phyloP scores from a whole-genome alignment of 2,329 filamentous ascomycete species.

The Rosellinia necatrix region DNA sequence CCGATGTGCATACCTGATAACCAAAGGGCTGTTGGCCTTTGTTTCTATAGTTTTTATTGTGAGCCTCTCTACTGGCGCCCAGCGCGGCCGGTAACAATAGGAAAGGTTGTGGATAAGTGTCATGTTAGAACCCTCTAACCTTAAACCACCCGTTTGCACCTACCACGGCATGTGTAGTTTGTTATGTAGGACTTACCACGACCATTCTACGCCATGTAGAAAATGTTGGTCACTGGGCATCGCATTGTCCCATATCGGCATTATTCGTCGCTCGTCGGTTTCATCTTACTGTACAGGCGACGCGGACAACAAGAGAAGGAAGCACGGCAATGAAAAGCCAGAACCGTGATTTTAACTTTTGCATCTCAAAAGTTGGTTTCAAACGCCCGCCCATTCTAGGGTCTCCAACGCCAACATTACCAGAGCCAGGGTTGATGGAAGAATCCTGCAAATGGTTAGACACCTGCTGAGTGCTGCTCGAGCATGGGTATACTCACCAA shows the following conservation, averaged over 20 bases:
- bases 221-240: background rate
- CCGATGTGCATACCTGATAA: too few relatives aligned
- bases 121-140: background rate
- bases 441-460: constrained; percentile 65
- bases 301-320: background rate
- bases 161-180: too few relatives aligned
- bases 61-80: too few relatives aligned
- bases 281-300: constrained; percentile 3
- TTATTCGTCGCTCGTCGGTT: background rate
- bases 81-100: too few relatives aligned
- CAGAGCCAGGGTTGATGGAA: constrained; percentile 87
- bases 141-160: background rate
- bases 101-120: too few relatives aligned
- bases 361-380: background rate
- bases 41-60: too few relatives aligned
- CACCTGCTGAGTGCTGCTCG: background rate
- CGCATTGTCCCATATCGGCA: background rate
- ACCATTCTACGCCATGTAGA: background rate
- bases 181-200: too few relatives aligned
- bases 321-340: background rate
- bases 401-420: constrained; percentile 93
- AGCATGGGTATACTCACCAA: constrained; percentile 63
- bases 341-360: background rate
- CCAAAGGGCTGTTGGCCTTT: too few relatives aligned
- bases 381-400: constrained; percentile 75